Conservation (phyloP, 768 basidiomycete genomes). For the Boletales sp. region DNA sequence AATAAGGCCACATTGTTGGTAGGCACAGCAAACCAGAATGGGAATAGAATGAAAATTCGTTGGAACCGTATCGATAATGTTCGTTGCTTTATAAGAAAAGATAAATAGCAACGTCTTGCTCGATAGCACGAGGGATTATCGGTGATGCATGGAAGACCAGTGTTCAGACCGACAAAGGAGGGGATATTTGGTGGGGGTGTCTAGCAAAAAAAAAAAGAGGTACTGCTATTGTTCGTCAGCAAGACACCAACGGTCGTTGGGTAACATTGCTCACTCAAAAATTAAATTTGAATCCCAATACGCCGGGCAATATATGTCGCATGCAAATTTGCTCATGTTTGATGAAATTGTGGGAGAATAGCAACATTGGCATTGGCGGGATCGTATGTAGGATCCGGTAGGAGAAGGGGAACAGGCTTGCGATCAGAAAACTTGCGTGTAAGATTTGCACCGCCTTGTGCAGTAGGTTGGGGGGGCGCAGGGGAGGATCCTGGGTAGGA, state of each 20-base stretch:
- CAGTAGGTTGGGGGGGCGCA: constrained; percentile 7
- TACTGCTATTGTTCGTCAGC: background rate
- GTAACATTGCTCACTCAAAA: constrained; percentile 5
- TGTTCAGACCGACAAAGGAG: constrained; percentile 4
- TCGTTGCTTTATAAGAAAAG: background rate
- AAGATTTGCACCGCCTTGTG: constrained; percentile 29
- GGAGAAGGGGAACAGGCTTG: constrained; percentile 31
- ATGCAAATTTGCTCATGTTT: background rate
- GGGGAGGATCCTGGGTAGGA: constrained; percentile 11
- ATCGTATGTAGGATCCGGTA: constrained; percentile 18
- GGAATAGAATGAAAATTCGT: background rate
- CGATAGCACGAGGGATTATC: constrained; percentile 13
- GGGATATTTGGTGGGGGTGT: background rate
- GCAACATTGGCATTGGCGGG: constrained; percentile 21
- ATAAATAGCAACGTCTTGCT: constrained; percentile 12
- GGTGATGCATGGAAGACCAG: constrained; percentile 5
- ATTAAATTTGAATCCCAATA: background rate
- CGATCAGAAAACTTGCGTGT: constrained; percentile 33
- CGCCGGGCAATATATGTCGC: constrained; percentile 1
- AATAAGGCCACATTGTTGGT: constrained; percentile 8
- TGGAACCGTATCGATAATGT: background rate
- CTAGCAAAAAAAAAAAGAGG: too few relatives aligned
- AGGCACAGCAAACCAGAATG: constrained; percentile 16
- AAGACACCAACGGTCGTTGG: background rate
- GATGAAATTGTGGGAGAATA: constrained; percentile 19